A percentile compares a stretch with the other conserved stretches of the same genome.
Conservation (phyloP, 2,329 filamentous ascomycete species). For the Trichoderma simmonsii region DNA sequence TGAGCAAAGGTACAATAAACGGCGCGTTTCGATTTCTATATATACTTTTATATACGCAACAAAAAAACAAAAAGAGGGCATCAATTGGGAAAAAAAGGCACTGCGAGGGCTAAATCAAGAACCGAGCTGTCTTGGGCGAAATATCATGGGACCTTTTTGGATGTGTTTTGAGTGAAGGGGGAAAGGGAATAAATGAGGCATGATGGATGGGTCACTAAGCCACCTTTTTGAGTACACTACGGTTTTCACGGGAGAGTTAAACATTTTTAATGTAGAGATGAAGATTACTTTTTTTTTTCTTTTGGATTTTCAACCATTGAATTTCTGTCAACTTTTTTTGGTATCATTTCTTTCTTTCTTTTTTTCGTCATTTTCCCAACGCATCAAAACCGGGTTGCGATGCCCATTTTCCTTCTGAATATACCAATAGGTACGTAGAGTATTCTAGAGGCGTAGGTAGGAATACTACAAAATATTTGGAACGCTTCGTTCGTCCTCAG, state of each 20-base stretch:
- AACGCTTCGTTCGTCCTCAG: not conserved
- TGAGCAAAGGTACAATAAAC: not conserved
- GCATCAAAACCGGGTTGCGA: not conserved
- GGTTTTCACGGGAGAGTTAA: not conserved
- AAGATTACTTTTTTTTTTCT: conserved; percentile 5
- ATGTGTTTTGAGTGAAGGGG: not conserved
- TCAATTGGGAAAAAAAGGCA: not conserved
- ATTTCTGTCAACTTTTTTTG: not conserved
- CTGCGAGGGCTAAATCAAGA: not conserved
- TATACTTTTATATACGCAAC: not conserved
- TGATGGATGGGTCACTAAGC: not conserved
- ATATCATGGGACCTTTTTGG: conserved; percentile 1
- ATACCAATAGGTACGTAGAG: conserved; percentile 1
- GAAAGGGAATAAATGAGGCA: not conserved
- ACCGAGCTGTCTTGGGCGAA: not conserved
- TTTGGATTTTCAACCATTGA: not conserved
- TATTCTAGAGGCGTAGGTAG: not conserved
- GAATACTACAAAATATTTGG: not conserved
- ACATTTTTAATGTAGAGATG: conserved; percentile 10
- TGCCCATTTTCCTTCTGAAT: not conserved
- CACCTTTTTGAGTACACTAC: not conserved
- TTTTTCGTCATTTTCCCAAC: not conserved
- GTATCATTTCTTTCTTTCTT: not conserved
- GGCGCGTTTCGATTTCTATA: not conserved
- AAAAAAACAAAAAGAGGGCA: not conserved